Evolutionary conservation across 176 grass and related monocot genomes (phyloP).

Genomic region (Cenchrus americanus): DNA sequence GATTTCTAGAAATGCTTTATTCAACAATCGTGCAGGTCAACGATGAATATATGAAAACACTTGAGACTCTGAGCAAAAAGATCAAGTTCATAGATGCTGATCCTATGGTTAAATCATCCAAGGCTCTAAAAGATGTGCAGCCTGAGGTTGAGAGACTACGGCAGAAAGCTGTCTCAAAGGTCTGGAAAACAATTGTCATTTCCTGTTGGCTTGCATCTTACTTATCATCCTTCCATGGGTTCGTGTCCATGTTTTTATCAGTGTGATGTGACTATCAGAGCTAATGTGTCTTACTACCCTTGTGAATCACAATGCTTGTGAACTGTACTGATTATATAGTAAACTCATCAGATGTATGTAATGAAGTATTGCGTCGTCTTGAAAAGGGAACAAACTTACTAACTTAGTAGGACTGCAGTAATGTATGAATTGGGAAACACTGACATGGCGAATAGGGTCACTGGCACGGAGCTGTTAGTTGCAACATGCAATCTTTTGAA

Average conservation of each 20-base stretch:
- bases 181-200: constrained; percentile 47
- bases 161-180: constrained; percentile 97
- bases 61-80: constrained; percentile 90
- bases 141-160: constrained; percentile 87
- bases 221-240: constrained; percentile 19
- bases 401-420: background rate
- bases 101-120: constrained; percentile 75
- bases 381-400: constrained; percentile 12
- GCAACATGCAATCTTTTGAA: constrained; percentile 3
- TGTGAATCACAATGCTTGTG: constrained; percentile 1
- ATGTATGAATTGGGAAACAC: background rate
- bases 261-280: background rate
- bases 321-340: background rate
- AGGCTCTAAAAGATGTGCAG: constrained; percentile 90
- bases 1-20: constrained; percentile 34
- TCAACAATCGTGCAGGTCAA: constrained; percentile 70
- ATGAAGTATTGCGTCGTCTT: background rate
- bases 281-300: background rate
- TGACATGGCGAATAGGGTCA: background rate
- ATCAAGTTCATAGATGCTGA: constrained; percentile 89
- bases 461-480: background rate
- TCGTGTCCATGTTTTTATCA: constrained; percentile 1
- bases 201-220: background rate
- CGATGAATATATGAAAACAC: constrained; percentile 89
- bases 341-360: background rate